phyloP scores from a whole-genome alignment of 208 protist genomes.

The Phytomonas sp. region DNA sequence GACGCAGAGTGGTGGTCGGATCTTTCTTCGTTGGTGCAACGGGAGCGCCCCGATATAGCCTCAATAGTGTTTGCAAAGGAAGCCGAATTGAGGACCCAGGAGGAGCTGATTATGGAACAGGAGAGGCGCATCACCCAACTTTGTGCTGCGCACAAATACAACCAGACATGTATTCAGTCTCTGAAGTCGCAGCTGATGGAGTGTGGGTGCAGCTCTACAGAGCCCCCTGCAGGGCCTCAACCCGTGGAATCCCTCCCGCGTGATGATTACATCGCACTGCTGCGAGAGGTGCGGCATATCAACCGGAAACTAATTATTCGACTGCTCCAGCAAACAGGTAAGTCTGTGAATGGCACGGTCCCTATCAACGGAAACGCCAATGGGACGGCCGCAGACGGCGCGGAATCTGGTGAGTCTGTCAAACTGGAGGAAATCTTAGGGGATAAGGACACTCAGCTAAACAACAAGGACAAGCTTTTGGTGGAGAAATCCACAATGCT shows the following conservation, averaged over 20 bases:
- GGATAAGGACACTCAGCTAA: slow-evolving; percentile 56
- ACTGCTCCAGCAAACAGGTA: slow-evolving; percentile 23
- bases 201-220: slow-evolving; percentile 17
- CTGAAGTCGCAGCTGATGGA: slow-evolving; percentile 29
- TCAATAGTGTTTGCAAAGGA: slow-evolving; percentile 47
- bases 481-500: slow-evolving; percentile 69
- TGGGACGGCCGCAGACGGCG: no score
- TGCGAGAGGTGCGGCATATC: slow-evolving; percentile 43
- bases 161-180: slow-evolving; percentile 29
- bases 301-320: slow-evolving; percentile 35
- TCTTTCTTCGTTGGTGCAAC: slow-evolving; percentile 1
- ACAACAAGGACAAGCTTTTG: slow-evolving; percentile 68
- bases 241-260: slow-evolving; percentile 51
- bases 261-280: slow-evolving; percentile 57
- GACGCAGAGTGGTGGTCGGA: slow-evolving; percentile 14
- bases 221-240: slow-evolving; percentile 18
- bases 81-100: slow-evolving; percentile 50
- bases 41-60: slow-evolving; percentile 19
- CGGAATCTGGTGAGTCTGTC: background rate
- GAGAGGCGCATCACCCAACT: slow-evolving; percentile 40
- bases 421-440: slow-evolving; percentile 39
- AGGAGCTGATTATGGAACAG: slow-evolving; percentile 49
- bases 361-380: background rate
- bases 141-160: slow-evolving; percentile 27
- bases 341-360: slow-evolving; percentile 1